These are phyloP conservation scores for Xylariaceae sp. DNA, from an alignment of 2,329 filamentous ascomycete genomes.

Conservation along the genomic window DNA sequence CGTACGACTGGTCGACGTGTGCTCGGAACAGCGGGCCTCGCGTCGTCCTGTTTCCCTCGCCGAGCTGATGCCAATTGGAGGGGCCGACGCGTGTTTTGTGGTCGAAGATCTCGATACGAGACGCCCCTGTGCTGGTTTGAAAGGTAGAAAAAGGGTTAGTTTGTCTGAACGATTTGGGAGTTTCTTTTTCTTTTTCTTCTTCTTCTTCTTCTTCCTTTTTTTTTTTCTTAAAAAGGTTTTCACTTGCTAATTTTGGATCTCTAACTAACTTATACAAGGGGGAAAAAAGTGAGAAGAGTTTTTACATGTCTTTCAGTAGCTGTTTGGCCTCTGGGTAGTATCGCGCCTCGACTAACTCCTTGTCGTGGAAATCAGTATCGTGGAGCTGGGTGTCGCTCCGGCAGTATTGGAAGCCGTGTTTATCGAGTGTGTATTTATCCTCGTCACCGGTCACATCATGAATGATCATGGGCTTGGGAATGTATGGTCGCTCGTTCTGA, in stretches of 20 bases:
- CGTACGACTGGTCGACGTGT: slow-evolving; percentile 38
- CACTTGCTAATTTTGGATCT: not conserved
- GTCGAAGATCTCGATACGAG: slow-evolving; percentile 62
- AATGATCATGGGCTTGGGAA: slow-evolving; percentile 40
- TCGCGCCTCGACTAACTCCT: slow-evolving; percentile 51
- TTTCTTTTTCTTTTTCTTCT: not conserved
- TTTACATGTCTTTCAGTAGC: slow-evolving; percentile 51
- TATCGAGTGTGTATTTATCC: slow-evolving; percentile 36
- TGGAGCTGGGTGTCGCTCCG: slow-evolving; percentile 29
- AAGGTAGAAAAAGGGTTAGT: not conserved
- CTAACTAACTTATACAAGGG: slow-evolving; percentile 27
- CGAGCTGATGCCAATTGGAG: slow-evolving; percentile 59
- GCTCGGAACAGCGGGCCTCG: slow-evolving; percentile 29
- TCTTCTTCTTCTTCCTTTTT: too few species aligned
- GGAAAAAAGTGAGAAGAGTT: slow-evolving; percentile 28
- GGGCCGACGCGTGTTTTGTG: slow-evolving; percentile 59
- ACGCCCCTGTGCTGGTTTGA: slow-evolving; percentile 50
- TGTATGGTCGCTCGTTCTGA: slow-evolving; percentile 38
- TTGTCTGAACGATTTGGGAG: not conserved
- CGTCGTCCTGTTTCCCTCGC: slow-evolving; percentile 50
- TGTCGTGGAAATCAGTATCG: slow-evolving; percentile 39
- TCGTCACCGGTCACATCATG: slow-evolving; percentile 38
- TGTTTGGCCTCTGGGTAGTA: slow-evolving; percentile 71
- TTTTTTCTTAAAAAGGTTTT: too few species aligned
- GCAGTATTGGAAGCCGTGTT: slow-evolving; percentile 38